A percentile compares a stretch with the other conserved stretches of the same genome.
These are phyloP conservation scores for Tephrocybe rancida DNA, from an alignment of 768 basidiomycete genomes.

Conservation along the genomic window DNA sequence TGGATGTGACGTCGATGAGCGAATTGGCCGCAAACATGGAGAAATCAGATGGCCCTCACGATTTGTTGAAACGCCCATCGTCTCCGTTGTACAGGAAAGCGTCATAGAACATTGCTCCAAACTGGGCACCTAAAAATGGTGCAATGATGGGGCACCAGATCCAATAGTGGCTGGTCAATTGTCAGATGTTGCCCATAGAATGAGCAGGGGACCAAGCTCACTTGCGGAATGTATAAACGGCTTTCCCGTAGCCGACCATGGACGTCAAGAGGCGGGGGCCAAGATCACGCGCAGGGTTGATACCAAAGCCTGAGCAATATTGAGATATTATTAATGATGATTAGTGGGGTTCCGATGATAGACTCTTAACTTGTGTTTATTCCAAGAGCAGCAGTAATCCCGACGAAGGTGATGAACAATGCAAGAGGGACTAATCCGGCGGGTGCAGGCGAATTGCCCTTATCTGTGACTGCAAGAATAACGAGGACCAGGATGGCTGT, in stretches of 20 bases:
- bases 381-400: conserved; percentile 57
- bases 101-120: conserved; percentile 62
- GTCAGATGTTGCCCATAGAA: background rate
- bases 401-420: conserved; percentile 58
- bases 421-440: conserved; percentile 54
- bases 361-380: no score
- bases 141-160: conserved; percentile 71
- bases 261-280: conserved; percentile 73
- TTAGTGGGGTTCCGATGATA: no score
- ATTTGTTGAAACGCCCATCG: conserved; percentile 52
- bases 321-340: no score
- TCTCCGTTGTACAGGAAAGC: conserved; percentile 58
- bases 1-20: no score
- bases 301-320: no score
- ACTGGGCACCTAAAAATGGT: conserved; percentile 63
- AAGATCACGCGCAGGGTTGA: conserved; percentile 40
- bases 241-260: conserved; percentile 68
- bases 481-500: conserved; percentile 56
- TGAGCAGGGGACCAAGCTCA: conserved; percentile 28
- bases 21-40: no score
- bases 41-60: conserved; percentile 42
- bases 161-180: conserved; percentile 63
- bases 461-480: conserved; percentile 56
- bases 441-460: conserved; percentile 49
- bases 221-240: conserved; percentile 44